Conservation (phyloP, 179 eudicot genomes). For the Corrigiola litoralis region DNA sequence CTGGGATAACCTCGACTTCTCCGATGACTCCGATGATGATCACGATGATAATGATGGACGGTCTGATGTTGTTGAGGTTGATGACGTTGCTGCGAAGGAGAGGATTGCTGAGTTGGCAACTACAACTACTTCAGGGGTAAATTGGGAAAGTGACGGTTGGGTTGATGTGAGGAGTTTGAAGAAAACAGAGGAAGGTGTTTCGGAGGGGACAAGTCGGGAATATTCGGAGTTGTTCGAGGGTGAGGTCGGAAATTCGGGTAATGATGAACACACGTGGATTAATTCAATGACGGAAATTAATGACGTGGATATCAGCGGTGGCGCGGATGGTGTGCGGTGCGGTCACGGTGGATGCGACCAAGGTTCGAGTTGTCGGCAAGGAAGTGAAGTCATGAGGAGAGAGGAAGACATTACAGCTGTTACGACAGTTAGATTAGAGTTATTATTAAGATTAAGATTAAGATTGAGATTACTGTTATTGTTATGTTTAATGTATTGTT, state of each 20-base stretch:
- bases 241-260: background rate
- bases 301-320: slow-evolving; percentile 9
- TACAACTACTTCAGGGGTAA: slow-evolving; percentile 30
- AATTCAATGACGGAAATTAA: background rate
- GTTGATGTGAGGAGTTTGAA: slow-evolving; percentile 39
- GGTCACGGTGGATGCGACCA: slow-evolving; percentile 18
- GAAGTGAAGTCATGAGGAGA: background rate
- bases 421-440: background rate
- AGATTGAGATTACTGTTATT: background rate
- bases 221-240: background rate
- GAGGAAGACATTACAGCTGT: background rate
- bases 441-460: background rate
- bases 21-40: slow-evolving; percentile 23
- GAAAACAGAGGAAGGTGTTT: slow-evolving; percentile 3
- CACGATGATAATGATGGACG: background rate
- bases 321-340: slow-evolving; percentile 18
- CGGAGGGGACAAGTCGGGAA: slow-evolving; percentile 26
- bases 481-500: slow-evolving; percentile 8
- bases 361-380: slow-evolving; percentile 17
- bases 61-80: background rate
- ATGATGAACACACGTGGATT: slow-evolving; percentile 19
- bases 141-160: slow-evolving; percentile 87
- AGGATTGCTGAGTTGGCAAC: slow-evolving; percentile 47
- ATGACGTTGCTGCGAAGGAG: slow-evolving; percentile 9
- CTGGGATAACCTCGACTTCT: slow-evolving; percentile 30